Conservation (phyloP, 148 eudicot species). For the Suaeda aralocaspica region DNA sequence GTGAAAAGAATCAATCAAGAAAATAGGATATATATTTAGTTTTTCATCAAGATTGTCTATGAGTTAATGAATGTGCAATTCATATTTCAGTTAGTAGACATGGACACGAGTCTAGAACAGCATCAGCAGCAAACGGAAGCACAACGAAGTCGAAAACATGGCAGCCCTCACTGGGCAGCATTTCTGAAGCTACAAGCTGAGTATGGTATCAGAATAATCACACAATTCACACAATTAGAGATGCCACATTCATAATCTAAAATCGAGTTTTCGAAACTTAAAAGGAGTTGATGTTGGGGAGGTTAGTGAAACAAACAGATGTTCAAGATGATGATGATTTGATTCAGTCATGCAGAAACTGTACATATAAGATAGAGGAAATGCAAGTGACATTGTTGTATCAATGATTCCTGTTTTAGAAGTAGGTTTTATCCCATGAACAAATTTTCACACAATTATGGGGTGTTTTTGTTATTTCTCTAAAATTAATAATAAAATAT, state of each 20-base stretch:
- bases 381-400: slow-evolving; percentile 30
- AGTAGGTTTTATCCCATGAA: slow-evolving; percentile 28
- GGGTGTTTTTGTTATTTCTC: slow-evolving; percentile 10
- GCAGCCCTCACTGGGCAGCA: slow-evolving; percentile 84
- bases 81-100: too few species aligned
- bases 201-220: neutral
- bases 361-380: slow-evolving; percentile 33
- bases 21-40: too few species aligned
- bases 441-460: slow-evolving; percentile 25
- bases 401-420: slow-evolving; percentile 27
- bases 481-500: too few species aligned
- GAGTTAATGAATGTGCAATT: neutral
- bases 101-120: slow-evolving; percentile 42
- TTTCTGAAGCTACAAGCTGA: slow-evolving; percentile 79
- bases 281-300: slow-evolving; percentile 2
- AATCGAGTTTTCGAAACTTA: neutral
- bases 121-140: slow-evolving; percentile 34
- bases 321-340: slow-evolving; percentile 15
- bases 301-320: slow-evolving; percentile 5
- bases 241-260: slow-evolving; percentile 9
- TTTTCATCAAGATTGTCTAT: neutral
- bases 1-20: neutral
- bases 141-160: slow-evolving; percentile 60
- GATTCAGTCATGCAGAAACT: slow-evolving; percentile 28
- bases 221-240: slow-evolving; percentile 17